These are phyloP conservation scores for Antrodiella citrinella DNA, from an alignment of 768 basidiomycete genomes.

Conservation along the genomic window DNA sequence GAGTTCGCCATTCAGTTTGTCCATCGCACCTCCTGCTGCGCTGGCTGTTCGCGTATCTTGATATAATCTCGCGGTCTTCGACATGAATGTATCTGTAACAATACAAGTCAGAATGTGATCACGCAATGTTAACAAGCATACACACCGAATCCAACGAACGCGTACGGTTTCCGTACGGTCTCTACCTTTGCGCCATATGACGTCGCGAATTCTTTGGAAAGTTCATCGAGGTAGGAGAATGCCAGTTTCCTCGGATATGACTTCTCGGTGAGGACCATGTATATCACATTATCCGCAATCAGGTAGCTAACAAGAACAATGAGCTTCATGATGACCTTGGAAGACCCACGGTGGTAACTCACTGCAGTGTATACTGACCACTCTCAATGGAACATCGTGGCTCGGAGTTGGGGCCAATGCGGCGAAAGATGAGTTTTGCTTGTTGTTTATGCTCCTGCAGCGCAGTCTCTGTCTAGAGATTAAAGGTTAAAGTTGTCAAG, in stretches of 20 bases:
- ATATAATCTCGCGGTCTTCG: conserved; percentile 92
- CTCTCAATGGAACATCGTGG: conserved; percentile 96
- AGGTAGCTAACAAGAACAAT: conserved; percentile 61
- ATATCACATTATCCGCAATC: conserved; percentile 89
- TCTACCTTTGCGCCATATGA: conserved; percentile 94
- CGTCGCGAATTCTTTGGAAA: conserved; percentile 90
- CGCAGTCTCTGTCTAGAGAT: conserved; percentile 76
- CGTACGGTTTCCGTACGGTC: conserved; percentile 90
- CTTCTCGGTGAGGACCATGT: conserved; percentile 91
- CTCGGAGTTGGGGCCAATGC: conserved; percentile 90
- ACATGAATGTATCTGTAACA: conserved; percentile 90
- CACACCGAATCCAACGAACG: conserved; percentile 96
- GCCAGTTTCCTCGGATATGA: conserved; percentile 96
- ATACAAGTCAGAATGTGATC: conserved; percentile 5
- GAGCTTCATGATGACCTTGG: conserved; percentile 3
- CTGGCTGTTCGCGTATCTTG: conserved; percentile 87
- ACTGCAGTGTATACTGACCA: conserved; percentile 95
- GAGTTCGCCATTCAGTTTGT: conserved; percentile 89
- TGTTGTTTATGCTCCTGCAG: conserved; percentile 98
- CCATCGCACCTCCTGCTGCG: conserved; percentile 57
- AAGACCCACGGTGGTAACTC: conserved; percentile 25
- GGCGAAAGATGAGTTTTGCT: conserved; percentile 91
- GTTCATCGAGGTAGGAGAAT: conserved; percentile 94
- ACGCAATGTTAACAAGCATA: conserved; percentile 10
- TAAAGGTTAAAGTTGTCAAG: too few species aligned